Base-by-base conservation (phyloP, 192 early-diverging fungal species). In the Coemansia sp. region DNA sequence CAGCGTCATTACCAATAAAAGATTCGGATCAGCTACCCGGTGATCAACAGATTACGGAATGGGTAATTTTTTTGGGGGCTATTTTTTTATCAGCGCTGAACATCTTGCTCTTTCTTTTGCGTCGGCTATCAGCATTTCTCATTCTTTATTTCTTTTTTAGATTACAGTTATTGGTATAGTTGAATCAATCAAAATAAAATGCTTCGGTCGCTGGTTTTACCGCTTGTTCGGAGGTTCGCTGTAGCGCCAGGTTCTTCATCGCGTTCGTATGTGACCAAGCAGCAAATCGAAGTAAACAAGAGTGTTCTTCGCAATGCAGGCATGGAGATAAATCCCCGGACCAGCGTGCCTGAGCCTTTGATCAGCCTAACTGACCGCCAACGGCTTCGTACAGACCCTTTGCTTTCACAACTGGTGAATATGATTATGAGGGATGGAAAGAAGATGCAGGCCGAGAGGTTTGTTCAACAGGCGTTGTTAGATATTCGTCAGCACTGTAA, bases 371-470 rank as follows among this genome's bases (percentile, higher is more conserved):
- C 73, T 18, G 79, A 85, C 33, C 65, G 77, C 11, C 74, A 74
- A 32, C 76, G 82, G 18, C 61, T 88, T 60, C 76, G 67, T 22
- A 61, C 78, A 14, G 89, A 93, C 74, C 87, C 91, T 2, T 83
- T 95, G 12, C 64, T 94, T 9, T 84, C 87, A 20, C 93, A 93
- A 37, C 70, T 95, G 8, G 91, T 94, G 45, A 96, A 95, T 82
- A 95, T 91, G 67, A 88, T 97, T 62, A 97, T 97, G 95, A 82
- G 89, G 66, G 88, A 95, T 66, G 96, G 96, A 38, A 94, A 95
- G 79, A 98, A 97, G 75, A 86, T 89, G 8, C 85, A 79, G 6
- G 93, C 95, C 8, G 87, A 91, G 53, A 71, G 88, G 7, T 75
- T 89, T 18, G 78, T 97, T 2, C 72, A 79, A 8, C 86, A 88